A percentile compares a stretch with the other conserved stretches of the same genome.
phyloP scores from a whole-genome alignment of 108 stramenopile species.

The Phaeodactylum tricornutum region DNA sequence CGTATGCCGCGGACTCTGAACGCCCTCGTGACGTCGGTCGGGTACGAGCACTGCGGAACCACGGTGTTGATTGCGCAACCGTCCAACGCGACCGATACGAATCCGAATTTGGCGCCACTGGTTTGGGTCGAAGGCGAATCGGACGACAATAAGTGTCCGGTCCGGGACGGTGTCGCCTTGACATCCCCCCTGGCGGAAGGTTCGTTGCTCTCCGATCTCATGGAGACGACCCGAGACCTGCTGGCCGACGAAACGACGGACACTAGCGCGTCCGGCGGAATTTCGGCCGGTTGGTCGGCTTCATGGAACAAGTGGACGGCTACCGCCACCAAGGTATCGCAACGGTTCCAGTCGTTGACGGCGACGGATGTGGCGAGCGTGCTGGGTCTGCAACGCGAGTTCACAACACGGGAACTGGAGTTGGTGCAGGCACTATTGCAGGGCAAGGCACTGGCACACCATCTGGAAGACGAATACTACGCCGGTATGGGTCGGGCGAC shows the following conservation, averaged over 20 bases:
- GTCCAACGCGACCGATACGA: constrained; percentile 10
- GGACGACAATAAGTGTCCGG: constrained; percentile 53
- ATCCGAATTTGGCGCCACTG: constrained; percentile 9
- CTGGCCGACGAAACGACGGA: constrained; percentile 9
- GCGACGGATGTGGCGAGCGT: constrained; percentile 48
- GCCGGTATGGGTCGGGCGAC: constrained; percentile 61
- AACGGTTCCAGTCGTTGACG: constrained; percentile 36
- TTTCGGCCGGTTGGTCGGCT: constrained; percentile 9
- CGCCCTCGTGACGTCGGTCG: constrained; percentile 43
- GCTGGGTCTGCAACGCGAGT: constrained; percentile 60
- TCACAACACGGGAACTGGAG: constrained; percentile 57
- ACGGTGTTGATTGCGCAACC: constrained; percentile 55
- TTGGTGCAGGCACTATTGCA: constrained; percentile 52
- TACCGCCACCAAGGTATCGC: constrained; percentile 25
- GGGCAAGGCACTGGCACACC: constrained; percentile 62
- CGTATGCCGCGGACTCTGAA: constrained; percentile 72
- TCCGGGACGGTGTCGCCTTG: constrained; percentile 53
- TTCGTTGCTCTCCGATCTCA: constrained; percentile 51
- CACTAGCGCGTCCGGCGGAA: no score
- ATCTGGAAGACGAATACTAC: constrained; percentile 78
- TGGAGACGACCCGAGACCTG: constrained; percentile 14
- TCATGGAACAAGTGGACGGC: constrained; percentile 4
- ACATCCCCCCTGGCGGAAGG: constrained; percentile 57
- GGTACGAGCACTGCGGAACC: constrained; percentile 74
- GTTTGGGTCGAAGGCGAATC: constrained; percentile 72